Base-by-base conservation (phyloP, 1,284 basidiomycete genomes). In the Irpex sp. region DNA sequence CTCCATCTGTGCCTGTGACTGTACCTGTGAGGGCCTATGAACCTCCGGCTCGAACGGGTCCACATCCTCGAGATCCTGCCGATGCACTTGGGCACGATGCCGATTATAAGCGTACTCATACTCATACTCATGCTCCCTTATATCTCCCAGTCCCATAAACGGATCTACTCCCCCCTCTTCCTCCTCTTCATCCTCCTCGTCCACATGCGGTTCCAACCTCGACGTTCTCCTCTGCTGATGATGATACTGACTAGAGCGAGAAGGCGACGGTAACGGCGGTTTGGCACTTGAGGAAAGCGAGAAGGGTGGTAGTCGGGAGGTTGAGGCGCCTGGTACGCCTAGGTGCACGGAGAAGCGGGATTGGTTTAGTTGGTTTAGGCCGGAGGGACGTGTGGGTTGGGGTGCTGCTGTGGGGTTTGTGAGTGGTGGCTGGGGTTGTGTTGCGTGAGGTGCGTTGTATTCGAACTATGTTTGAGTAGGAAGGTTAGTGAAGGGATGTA, bases 371-470 rank as follows among this genome's bases (percentile, higher is more conserved):
- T 63, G 66, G 16, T 65, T 64, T n/a, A 62, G 67, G 39, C 51
- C 58, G 59, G 60, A 60, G 60, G 62, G 53, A 55, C 66, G 8
- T 60, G 56, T 21, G 57, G 67, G 16, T 57, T 55, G 36, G 33
- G 57, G 19, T 19, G 62, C 57, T 19, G 57, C 54, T 28, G 57
- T 47, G 12, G 59, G 60, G 16, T 60, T 18, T 12, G 59, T 63
- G 16, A 52, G 63, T 6, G 59, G 59, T 54, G 61, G 66, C 6
- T 73, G 60, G 69, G 71, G 64, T 74, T 77, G n/a, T 72, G 78
- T 65, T 72, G 74, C 62, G 71, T 69, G 69, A 69, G 79, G 65
- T 59, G 77, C 72, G 45, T 79, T 75, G 45, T 79, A 79, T 63
- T 81, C 80, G 62, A 80, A 80, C 75, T 80, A 55, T 5, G 45